phyloP scores from a whole-genome alignment of 331 rosid species.

The Pyrus hybrid region DNA sequence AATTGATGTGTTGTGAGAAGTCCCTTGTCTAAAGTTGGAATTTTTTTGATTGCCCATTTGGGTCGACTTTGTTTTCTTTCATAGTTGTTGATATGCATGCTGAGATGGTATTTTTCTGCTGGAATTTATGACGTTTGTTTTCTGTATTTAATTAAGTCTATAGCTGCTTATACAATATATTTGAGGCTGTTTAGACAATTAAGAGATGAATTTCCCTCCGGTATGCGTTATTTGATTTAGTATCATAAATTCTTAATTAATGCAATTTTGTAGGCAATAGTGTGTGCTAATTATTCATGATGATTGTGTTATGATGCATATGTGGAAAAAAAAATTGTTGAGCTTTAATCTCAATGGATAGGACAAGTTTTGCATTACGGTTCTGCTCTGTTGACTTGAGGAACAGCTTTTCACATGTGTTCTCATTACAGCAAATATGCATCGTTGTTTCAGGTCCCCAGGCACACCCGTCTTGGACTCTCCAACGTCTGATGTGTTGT shows the following conservation, averaged over 20 bases:
- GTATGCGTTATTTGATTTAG: not conserved
- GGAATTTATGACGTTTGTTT: not conserved
- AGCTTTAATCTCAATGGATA: not conserved
- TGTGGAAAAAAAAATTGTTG: not conserved
- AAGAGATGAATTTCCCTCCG: not conserved
- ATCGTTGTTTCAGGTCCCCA: constrained; percentile 35
- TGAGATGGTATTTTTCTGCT: not conserved
- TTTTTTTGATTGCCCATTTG: not conserved
- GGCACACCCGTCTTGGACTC: constrained; percentile 33
- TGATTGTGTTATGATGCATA: no score
- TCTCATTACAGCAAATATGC: not conserved
- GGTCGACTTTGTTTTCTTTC: not conserved
- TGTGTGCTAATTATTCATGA: not conserved
- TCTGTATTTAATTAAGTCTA: not conserved
- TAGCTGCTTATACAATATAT: not conserved
- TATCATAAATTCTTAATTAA: not conserved
- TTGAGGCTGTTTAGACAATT: not conserved
- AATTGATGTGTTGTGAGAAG: constrained; percentile 10
- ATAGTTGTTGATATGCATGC: not conserved
- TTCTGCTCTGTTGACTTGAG: not conserved
- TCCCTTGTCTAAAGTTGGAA: constrained; percentile 6
- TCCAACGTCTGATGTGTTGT: constrained; percentile 23
- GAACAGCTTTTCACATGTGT: not conserved
- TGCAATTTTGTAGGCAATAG: not conserved
- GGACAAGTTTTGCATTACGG: not conserved